Base-by-base conservation (phyloP, 2,329 filamentous ascomycete genomes). In the Colletotrichum aenigma region DNA sequence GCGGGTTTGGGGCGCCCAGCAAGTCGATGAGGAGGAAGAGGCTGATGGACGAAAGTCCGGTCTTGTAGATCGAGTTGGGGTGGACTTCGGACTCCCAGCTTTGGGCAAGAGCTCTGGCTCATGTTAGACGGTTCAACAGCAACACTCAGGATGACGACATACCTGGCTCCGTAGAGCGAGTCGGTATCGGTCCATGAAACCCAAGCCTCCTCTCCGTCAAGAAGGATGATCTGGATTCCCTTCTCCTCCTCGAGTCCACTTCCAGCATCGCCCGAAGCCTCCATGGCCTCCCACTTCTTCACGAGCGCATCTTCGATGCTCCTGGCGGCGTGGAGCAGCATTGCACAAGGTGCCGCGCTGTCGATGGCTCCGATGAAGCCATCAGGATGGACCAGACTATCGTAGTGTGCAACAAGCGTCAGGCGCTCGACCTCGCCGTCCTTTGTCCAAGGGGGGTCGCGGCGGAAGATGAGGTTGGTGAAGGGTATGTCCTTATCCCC, bases 151-250 rank as follows among this genome's bases (percentile, higher is more conserved):
- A 32, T 52, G 43, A 18, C 21, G 13, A 74, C 87, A 55, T 87
- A 94, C 93, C 95, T 92, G 21, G 96, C 91, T 4, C 97, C 97
- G 80, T 99, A 99, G 6, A 98, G 86, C 7, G 95, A 97, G 84
- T 99, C 97, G 0, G 89, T 91, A 43, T 91, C 91, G 1, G 92
- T 94, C 97, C 97, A 99, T 1, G 84, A 84, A 26, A 91, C 86
- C 84, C 98, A 99, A 0, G 97, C 96, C 84, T 99, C 97, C 85
- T 99, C 97, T 6, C 97, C 97, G 81, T 99, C 97, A 9, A 99
- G 86, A 71, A 99, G 90, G 32, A 99, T 78, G 32, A 99, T 94
- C 86, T 98, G 97, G 38, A 99, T 89, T 1, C 96, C 96, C 81
- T 92, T 93, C 78, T 95, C 92, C 79, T 94, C 94, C 56, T 96